Base-by-base conservation (phyloP, 192 early-diverging fungal genomes). In the Ambispora gerdemannii region DNA sequence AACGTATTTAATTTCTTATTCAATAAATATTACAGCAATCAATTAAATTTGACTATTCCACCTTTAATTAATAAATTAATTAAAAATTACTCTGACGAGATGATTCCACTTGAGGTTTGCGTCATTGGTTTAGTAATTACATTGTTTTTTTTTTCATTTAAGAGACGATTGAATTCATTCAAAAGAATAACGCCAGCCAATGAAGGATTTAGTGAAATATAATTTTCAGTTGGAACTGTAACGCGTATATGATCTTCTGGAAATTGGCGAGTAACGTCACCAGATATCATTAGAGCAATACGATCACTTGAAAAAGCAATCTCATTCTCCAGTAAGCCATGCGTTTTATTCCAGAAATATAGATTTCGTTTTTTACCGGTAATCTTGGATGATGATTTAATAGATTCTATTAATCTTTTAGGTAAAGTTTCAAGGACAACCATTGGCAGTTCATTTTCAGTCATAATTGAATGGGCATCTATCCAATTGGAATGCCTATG, bases 151-250 rank as follows among this genome's bases (percentile, higher is more conserved):
- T n/a, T n/a, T n/a, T n/a, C n/a, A 60, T 60, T 19, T 20, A 65
- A 28, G 4, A 65, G 38, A 50, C 43, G 36, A 65, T 50, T 65
- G 17, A 65, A 10, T 65, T 65, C 63, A 43, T 49, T n/a, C 63
- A 65, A 49, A 22, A 65, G 43, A 17, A 65, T 49, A 65, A 25
- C 25, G 8, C 63, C 63, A 8, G 63, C 36, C 36, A 65, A 30
- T 2, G n/a, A n/a, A 28, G 34, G 25, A 20, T 65, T 65, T 22
- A 65, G 25, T 49, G 35, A 49, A 43, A 65, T 43, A 24, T 65
- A 24, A 28, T 65, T 65, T 17, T 11, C 4, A 28, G 35, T 65
- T 22, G 63, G 63, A 28, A 65, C 49, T 2, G 43, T 19, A 17
- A 65, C 63, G 38, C 63, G 47, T 11, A 65, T 24, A 11, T 20